Conservation (phyloP, 768 basidiomycete genomes). For the Crepidotus variabilis region DNA sequence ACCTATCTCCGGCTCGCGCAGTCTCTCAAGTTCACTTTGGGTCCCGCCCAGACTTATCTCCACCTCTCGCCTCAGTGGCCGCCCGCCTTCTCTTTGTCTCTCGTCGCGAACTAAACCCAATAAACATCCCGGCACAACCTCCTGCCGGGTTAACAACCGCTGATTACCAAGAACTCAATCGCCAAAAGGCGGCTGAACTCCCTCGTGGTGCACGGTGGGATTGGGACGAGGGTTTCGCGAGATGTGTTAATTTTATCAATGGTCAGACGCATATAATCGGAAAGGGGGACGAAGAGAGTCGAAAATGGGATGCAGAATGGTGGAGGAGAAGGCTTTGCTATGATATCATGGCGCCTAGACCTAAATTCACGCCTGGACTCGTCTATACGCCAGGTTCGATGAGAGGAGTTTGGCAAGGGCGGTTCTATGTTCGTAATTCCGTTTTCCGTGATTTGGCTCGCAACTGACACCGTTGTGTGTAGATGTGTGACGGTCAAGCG, state of each 20-base stretch:
- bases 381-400: conserved; percentile 50
- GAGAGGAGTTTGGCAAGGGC: conserved; percentile 59
- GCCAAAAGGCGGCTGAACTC: conserved; percentile 27
- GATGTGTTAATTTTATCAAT: conserved; percentile 8
- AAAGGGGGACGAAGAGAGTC: conserved; percentile 30
- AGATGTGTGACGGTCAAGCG: conserved; percentile 22
- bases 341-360: conserved; percentile 21
- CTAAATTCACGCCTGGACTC: conserved; percentile 24
- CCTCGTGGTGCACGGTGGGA: conserved; percentile 24
- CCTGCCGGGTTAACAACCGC: conserved; percentile 29
- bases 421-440: conserved; percentile 48
- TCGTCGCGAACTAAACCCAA: conserved; percentile 45
- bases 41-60: conserved; percentile 21
- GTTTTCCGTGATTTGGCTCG: conserved; percentile 2
- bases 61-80: conserved; percentile 49
- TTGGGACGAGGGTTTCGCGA: conserved; percentile 18
- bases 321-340: conserved; percentile 46
- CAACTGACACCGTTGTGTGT: not conserved
- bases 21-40: conserved; percentile 27
- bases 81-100: conserved; percentile 65
- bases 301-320: conserved; percentile 55
- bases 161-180: conserved; percentile 59
- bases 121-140: conserved; percentile 38
- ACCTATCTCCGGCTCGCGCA: not conserved
- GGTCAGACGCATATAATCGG: not conserved